Percentiles rank a stretch among this genome's conserved stretches.
Evolutionary conservation across 768 basidiomycete genomes (phyloP).

Genomic region (Cystobasidium ongulense): DNA sequence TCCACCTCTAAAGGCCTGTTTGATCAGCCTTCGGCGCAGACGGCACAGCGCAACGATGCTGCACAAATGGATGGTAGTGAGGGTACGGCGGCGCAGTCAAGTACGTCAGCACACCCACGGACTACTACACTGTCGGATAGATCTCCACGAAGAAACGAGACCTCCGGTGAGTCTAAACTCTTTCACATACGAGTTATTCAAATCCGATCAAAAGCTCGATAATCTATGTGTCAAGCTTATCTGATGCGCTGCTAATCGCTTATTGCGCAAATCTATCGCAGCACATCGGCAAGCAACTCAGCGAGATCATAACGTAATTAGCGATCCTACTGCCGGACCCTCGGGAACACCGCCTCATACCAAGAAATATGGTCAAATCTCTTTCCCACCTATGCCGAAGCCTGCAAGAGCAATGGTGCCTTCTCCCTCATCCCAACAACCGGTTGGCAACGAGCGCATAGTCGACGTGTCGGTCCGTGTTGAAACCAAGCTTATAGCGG

Average conservation of each 20-base stretch:
- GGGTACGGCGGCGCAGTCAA: no score
- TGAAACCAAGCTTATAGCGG: background rate
- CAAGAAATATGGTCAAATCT: background rate
- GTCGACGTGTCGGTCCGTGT: background rate
- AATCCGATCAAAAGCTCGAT: background rate
- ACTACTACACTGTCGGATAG: no score
- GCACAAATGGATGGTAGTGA: no score
- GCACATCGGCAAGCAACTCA: no score
- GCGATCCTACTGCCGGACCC: background rate
- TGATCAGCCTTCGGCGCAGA: background rate
- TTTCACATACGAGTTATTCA: no score
- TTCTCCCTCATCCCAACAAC: background rate
- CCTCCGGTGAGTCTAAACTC: no score
- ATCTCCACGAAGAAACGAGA: no score
- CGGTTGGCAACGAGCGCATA: background rate
- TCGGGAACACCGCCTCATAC: background rate
- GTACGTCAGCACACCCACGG: no score
- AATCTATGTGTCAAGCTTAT: no score
- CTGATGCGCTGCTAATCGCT: no score
- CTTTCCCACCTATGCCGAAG: background rate
- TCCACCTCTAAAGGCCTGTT: background rate
- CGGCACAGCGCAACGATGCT: no score
- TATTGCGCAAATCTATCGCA: no score
- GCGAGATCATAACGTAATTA: background rate
- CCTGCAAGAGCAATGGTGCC: background rate